These are phyloP conservation scores for Boletellus ananas DNA, from an alignment of 768 basidiomycete genomes.

Conservation along the genomic window DNA sequence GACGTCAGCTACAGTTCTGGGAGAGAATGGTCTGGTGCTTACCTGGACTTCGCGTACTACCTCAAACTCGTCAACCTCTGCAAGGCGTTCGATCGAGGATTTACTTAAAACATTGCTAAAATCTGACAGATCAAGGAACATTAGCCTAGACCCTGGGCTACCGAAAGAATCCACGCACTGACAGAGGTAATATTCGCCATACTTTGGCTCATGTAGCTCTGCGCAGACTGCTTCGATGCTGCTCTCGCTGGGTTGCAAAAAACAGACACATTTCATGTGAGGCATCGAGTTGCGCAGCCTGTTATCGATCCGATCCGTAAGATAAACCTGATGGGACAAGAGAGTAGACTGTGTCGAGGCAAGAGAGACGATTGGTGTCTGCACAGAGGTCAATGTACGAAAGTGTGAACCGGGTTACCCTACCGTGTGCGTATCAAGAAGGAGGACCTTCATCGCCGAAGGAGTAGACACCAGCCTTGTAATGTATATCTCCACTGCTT, in stretches of 20 bases:
- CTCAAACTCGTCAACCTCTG: slow-evolving; percentile 93
- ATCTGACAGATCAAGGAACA: slow-evolving; percentile 45
- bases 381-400: slow-evolving; percentile 1
- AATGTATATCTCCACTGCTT: slow-evolving; percentile 93
- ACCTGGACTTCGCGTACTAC: slow-evolving; percentile 97
- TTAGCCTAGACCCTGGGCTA: slow-evolving; percentile 16
- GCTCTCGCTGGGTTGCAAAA: slow-evolving; percentile 77
- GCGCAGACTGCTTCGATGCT: slow-evolving; percentile 79
- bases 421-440: slow-evolving; percentile 93
- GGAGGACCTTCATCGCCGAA: slow-evolving; percentile 89
- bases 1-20: neutral
- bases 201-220: slow-evolving; percentile 87
- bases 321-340: slow-evolving; percentile 93
- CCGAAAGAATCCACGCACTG: slow-evolving; percentile 69
- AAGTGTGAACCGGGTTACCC: slow-evolving; percentile 19
- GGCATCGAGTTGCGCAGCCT: slow-evolving; percentile 85
- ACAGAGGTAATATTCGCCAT: slow-evolving; percentile 99
- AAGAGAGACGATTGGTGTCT: slow-evolving; percentile 95
- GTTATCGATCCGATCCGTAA: slow-evolving; percentile 98
- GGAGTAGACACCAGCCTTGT: slow-evolving; percentile 84
- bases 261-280: slow-evolving; percentile 97
- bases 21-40: slow-evolving; percentile 6
- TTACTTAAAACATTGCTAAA: slow-evolving; percentile 95
- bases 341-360: slow-evolving; percentile 92
- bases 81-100: slow-evolving; percentile 84